These are phyloP conservation scores for Penicillium sp. DNA, from an alignment of 2,329 filamentous ascomycete genomes.

Conservation along the genomic window DNA sequence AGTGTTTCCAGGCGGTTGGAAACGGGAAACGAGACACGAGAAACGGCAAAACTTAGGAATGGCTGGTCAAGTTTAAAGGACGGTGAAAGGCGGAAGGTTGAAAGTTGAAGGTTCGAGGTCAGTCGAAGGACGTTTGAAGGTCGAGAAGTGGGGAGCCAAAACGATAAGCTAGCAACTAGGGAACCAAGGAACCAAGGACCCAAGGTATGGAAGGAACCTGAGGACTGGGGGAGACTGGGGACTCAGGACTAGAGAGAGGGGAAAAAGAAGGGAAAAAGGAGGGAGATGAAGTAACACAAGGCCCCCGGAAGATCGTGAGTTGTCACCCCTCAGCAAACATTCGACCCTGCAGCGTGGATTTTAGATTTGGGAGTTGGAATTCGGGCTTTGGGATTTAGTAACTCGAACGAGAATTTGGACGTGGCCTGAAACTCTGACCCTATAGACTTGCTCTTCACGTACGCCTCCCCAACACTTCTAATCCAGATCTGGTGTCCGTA, in stretches of 20 bases:
- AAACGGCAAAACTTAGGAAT: background rate
- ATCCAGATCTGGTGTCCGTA: background rate
- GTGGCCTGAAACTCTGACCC: too few relatives aligned
- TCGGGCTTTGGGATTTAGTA: too few relatives aligned
- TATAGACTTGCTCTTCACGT: too few relatives aligned
- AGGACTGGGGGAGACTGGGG: background rate
- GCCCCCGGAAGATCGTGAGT: background rate
- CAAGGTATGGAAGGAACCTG: background rate
- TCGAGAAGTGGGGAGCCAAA: background rate
- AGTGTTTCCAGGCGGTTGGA: background rate
- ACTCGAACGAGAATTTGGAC: too few relatives aligned
- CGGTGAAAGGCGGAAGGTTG: background rate
- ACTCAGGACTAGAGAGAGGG: background rate
- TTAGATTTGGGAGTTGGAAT: background rate
- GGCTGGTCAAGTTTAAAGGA: background rate
- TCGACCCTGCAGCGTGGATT: background rate
- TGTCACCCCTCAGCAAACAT: background rate
- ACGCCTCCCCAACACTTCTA: too few relatives aligned
- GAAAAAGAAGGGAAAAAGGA: constrained; percentile 7
- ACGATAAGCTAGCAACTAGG: background rate
- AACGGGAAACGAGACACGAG: background rate
- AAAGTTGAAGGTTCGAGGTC: too few relatives aligned
- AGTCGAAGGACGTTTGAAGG: background rate
- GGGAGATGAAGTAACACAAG: constrained; percentile 9
- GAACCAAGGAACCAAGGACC: background rate